Percentiles rank a stretch among this genome's conserved stretches.
phyloP scores from a whole-genome alignment of 2,329 filamentous ascomycete genomes.

The Clarireedia homoeocarpa region DNA sequence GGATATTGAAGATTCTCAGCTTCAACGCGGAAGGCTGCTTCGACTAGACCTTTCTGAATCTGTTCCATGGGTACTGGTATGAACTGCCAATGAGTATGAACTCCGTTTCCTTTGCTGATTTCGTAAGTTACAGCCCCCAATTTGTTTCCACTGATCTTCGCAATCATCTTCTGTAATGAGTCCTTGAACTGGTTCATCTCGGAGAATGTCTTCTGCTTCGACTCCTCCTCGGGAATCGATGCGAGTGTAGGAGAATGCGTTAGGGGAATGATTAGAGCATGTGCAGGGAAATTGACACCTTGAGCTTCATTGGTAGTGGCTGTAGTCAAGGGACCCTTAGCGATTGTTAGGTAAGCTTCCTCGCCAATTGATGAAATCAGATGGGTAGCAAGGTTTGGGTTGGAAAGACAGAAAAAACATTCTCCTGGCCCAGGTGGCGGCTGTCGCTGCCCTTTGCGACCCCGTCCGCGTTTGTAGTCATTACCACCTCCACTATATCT shows the following conservation, averaged over 20 bases:
- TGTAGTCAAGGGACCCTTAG: constrained; percentile 80
- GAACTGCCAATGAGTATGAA: constrained; percentile 93
- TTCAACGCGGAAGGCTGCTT: constrained; percentile 82
- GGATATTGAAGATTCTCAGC: constrained; percentile 65
- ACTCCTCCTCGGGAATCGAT: constrained; percentile 48
- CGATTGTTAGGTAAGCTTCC: constrained; percentile 80
- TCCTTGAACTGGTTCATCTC: constrained; percentile 82
- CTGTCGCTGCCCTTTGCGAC: constrained; percentile 37
- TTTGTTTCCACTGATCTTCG: constrained; percentile 41
- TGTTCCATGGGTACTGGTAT: constrained; percentile 65
- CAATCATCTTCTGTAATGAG: constrained; percentile 72
- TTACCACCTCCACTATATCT: constrained; percentile 45
- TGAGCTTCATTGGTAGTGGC: constrained; percentile 55
- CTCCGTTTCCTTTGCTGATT: constrained; percentile 70
- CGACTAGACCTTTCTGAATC: constrained; percentile 66
- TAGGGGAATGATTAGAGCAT: constrained; percentile 87
- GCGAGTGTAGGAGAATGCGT: constrained; percentile 71
- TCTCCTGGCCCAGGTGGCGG: constrained; percentile 64
- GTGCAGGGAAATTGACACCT: constrained; percentile 67
- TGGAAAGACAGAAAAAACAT: constrained; percentile 95
- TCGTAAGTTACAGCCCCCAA: constrained; percentile 89
- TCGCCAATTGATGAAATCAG: constrained; percentile 86
- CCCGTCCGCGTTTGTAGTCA: constrained; percentile 37
- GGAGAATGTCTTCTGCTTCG: constrained; percentile 49
- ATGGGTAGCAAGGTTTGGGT: constrained; percentile 74